Conservation (phyloP, 1,139 yeast genomes). For the Scheffersomyces quercinus region DNA sequence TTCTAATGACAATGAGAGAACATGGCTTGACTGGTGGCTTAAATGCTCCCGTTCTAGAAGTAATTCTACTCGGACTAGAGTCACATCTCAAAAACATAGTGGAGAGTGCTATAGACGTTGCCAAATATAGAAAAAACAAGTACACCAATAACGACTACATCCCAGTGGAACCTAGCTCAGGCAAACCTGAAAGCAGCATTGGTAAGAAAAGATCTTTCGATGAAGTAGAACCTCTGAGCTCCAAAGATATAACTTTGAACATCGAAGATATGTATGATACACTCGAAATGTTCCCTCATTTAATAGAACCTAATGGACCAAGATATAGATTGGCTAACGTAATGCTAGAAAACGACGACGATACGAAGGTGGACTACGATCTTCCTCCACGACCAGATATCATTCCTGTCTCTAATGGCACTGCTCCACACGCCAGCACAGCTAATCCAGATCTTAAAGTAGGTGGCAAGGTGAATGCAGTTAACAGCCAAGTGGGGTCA, state of each 20-base stretch:
- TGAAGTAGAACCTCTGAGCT: conserved; percentile 12
- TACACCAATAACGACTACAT: conserved; percentile 48
- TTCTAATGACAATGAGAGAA: conserved; percentile 85
- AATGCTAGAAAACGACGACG: conserved; percentile 60
- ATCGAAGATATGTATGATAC: conserved; percentile 69
- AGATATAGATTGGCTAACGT: conserved; percentile 51
- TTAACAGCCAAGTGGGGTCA: background rate
- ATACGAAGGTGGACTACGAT: conserved; percentile 39
- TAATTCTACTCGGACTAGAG: conserved; percentile 79
- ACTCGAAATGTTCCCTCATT: conserved; percentile 62
- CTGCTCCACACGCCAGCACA: conserved; percentile 7
- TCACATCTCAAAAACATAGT: conserved; percentile 72
- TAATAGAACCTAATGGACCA: conserved; percentile 70
- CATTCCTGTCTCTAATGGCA: conserved; percentile 8
- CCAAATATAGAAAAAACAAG: conserved; percentile 57
- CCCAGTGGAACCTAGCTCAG: conserved; percentile 16
- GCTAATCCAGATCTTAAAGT: conserved; percentile 7
- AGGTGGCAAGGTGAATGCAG: conserved; percentile 1
- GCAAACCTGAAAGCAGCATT: background rate
- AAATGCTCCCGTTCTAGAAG: conserved; percentile 70
- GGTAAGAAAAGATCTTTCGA: conserved; percentile 20
- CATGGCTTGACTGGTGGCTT: conserved; percentile 87
- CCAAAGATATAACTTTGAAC: conserved; percentile 46
- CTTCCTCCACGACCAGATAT: conserved; percentile 39
- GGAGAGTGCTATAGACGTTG: conserved; percentile 74